Base-by-base conservation (phyloP, 2,329 filamentous ascomycete species). In the Venturia carpophila region DNA sequence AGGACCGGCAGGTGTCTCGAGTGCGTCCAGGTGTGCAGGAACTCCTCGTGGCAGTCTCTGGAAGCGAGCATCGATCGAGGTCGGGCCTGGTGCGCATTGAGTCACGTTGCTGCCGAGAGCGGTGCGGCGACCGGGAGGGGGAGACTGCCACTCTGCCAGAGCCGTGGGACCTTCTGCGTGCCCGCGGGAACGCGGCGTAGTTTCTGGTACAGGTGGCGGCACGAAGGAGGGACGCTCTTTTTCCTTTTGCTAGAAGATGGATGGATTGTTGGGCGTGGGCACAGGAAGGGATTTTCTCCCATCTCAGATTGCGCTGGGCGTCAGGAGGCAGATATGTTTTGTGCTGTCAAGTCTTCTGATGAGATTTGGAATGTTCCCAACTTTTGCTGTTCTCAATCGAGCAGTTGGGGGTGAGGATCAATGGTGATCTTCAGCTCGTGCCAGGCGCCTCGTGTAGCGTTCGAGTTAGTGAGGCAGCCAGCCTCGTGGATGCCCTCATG, bases 231-330 rank as follows among this genome's bases (percentile, higher is more conserved):
- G 49, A 17, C 17, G 24, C 10, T 55, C 24, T 34, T 27, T 39
- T 34, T 37, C 27, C 30, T 58, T 37, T 34, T 34, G 52, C 30
- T 58, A 37, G 27, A 0, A 58, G 52, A 30, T 37, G 5, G 30
- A 58, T 37, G 19, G 9, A 58, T n/a, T 2, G n/a, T n/a, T n/a
- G n/a, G n/a, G n/a, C n/a, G n/a, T n/a, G 52, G 19, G 52, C 52
- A 58, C 27, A 58, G 21, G 21, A 34, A 58, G 9, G 17, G 39
- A 9, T 37, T 37, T 37, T 58, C 52, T n/a, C 52, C 52, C 37
- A 58, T 58, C 52, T 58, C 52, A 27, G 52, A 58, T n/a, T 58
- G 52, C 52, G 52, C 52, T 27, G 52, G 52, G 19, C 52, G 30
- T 58, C 37, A 34, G 30, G 52, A 58, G 17, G 6, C 52, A n/a